Base-by-base conservation (phyloP, 495 filamentous ascomycete species). In the Schizothecium vesticola region DNA sequence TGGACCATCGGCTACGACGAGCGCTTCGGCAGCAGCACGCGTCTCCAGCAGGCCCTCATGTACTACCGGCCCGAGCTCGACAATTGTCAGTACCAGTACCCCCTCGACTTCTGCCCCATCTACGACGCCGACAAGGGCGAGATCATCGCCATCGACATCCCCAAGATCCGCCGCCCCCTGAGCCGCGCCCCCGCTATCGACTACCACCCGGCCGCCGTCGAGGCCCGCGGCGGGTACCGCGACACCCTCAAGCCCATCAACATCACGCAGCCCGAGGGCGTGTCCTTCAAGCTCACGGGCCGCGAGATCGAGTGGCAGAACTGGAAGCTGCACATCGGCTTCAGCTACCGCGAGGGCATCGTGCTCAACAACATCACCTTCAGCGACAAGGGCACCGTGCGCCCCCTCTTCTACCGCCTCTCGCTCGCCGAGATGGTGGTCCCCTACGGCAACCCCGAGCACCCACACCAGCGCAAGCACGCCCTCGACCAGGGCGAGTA, bases 1-100 rank as follows among this genome's bases (percentile, higher is more conserved):
- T 97, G 94, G 94, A 97, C 94, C 16, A 97, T 97, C 79, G 94
- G 94, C 22, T 96, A 92, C 72, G 94, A 97, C 74, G 93, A 96
- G 81, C 89, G 94, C 7, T 94, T 93, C 72, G 93, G 94, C 63
- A 93, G 80, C 72, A 85, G 83, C 36, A 84, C 92, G 29, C 89
- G 94, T 66, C 85, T 97, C 19, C 94, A 97, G 75, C 94, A 97
- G 78, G 94, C 93, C 19, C 81, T 97, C 51, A 96, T 97, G 92
- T 97, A 97, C 82, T 97, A 97, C 77, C 88, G 94, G 25, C 94
- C 93, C 19, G 85, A 93, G 72, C 69, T 90, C 56, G 94, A 97
- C 73, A 91, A 94, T 79, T 91, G 86, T 72, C 94, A 97, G 78
- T 97, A 97, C 78, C 89, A 90, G 22, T 97, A 89, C 73, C 94